phyloP scores from a whole-genome alignment of 2,329 filamentous ascomycete species.

The Coleophoma eucalyptorum region DNA sequence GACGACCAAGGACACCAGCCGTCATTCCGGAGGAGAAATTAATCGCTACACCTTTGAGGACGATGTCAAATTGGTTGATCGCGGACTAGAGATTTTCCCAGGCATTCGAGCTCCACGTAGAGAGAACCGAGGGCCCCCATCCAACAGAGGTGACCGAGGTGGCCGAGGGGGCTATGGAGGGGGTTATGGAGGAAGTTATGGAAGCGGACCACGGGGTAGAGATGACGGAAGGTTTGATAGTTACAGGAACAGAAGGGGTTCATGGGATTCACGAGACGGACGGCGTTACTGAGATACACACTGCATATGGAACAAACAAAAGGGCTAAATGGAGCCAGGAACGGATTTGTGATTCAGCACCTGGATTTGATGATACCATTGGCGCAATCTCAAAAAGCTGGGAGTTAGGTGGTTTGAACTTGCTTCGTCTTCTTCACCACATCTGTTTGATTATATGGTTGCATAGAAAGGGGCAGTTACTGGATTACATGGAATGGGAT shows the following conservation, averaged over 20 bases:
- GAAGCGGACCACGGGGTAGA: neutral
- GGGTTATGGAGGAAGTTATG: neutral
- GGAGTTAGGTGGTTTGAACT: no score
- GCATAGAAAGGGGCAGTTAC: no score
- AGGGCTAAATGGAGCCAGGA: neutral
- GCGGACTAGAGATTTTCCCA: conserved; percentile 66
- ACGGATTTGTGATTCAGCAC: no score
- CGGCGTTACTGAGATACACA: conserved; percentile 4
- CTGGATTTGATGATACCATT: neutral
- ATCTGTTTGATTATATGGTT: no score
- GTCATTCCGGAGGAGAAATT: conserved; percentile 35
- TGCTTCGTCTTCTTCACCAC: no score
- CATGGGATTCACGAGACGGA: conserved; percentile 12
- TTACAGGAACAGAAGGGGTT: conserved; percentile 4
- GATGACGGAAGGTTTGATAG: conserved; percentile 8
- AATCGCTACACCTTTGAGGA: conserved; percentile 72
- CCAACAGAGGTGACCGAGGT: conserved; percentile 3
- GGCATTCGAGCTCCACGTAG: conserved; percentile 55
- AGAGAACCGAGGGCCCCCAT: conserved; percentile 21
- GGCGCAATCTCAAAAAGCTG: neutral
- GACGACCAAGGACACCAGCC: conserved; percentile 31
- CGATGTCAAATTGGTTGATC: conserved; percentile 62
- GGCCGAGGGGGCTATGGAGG: conserved; percentile 3
- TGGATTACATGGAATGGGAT: no score
- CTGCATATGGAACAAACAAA: neutral